Conservation (phyloP, 805 yeast species). For the Wickerhamiella domercqiae region DNA sequence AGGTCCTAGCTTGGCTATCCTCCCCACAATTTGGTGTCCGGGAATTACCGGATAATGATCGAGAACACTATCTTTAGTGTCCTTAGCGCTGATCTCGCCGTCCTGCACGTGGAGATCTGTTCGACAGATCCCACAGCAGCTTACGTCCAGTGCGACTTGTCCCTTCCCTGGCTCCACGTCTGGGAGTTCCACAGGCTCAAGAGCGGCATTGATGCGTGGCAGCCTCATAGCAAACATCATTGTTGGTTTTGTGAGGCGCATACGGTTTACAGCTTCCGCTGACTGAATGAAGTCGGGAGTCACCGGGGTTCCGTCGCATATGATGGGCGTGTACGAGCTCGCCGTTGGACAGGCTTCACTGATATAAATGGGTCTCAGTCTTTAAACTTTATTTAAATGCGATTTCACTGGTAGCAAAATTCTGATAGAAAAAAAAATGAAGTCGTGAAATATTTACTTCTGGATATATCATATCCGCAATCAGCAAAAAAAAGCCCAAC, state of each 20-base stretch:
- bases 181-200: neutral
- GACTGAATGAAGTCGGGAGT: too few relatives aligned
- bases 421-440: neutral
- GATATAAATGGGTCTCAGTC: too few relatives aligned
- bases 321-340: too few relatives aligned
- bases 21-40: conserved; percentile 1
- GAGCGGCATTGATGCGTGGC: neutral
- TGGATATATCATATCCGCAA: neutral
- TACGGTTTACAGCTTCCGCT: too few relatives aligned
- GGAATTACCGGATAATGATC: neutral
- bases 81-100: conserved; percentile 1
- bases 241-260: neutral
- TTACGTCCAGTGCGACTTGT: neutral
- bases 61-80: neutral
- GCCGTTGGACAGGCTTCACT: too few relatives aligned
- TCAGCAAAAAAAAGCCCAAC: conserved; percentile 4
- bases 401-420: too few relatives aligned
- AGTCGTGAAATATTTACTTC: neutral
- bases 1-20: neutral
- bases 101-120: conserved; percentile 1
- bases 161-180: conserved; percentile 1
- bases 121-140: neutral
- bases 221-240: conserved; percentile 1
- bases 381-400: too few relatives aligned
- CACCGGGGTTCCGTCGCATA: too few relatives aligned